These are phyloP conservation scores for Arctium minus DNA, from an alignment of 129 eudicot genomes.

Conservation along the genomic window DNA sequence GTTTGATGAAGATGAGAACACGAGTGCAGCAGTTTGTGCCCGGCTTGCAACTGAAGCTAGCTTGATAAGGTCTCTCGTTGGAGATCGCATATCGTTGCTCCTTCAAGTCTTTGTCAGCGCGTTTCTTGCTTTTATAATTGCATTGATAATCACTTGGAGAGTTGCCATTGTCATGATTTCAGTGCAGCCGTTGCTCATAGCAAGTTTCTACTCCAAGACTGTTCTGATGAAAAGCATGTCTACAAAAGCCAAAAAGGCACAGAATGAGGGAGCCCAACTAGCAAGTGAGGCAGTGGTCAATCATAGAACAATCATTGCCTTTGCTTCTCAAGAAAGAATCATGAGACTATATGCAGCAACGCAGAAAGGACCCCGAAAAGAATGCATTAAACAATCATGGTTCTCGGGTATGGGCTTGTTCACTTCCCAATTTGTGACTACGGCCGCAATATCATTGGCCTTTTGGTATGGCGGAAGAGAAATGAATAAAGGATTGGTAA, in stretches of 20 bases:
- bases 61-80: constrained; percentile 61
- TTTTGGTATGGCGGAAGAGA: constrained; percentile 87
- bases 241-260: constrained; percentile 52
- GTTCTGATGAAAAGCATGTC: constrained; percentile 63
- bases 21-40: constrained; percentile 74
- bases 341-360: constrained; percentile 48
- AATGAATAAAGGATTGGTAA: constrained; percentile 44
- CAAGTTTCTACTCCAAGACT: constrained; percentile 58
- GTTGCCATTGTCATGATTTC: constrained; percentile 65
- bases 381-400: constrained; percentile 68
- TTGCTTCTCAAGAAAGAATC: constrained; percentile 66
- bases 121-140: constrained; percentile 48
- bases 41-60: constrained; percentile 66
- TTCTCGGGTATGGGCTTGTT: constrained; percentile 56
- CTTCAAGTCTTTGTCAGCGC: constrained; percentile 68
- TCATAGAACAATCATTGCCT: constrained; percentile 75
- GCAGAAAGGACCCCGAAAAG: constrained; percentile 45
- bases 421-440: constrained; percentile 61
- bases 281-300: constrained; percentile 86
- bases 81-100: constrained; percentile 65
- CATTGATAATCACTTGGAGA: constrained; percentile 57
- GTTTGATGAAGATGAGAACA: constrained; percentile 72
- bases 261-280: constrained; percentile 69
- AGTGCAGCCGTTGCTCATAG: constrained; percentile 56
- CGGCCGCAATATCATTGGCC: constrained; percentile 56